These are phyloP conservation scores for Diplotaxis tenuifolia DNA, from an alignment of 345 rosid genomes.

Conservation along the genomic window DNA sequence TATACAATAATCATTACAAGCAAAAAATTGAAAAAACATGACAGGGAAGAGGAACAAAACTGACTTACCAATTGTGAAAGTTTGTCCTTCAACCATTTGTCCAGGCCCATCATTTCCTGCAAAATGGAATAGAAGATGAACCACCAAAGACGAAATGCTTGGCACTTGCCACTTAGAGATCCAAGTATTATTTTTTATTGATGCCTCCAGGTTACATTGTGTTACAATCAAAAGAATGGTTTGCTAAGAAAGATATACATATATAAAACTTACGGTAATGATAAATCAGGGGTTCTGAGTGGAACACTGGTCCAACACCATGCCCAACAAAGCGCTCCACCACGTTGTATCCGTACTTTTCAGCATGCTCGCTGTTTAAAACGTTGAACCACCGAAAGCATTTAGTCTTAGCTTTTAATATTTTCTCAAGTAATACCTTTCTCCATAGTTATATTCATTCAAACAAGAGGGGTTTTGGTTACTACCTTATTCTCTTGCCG, in stretches of 20 bases:
- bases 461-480: background rate
- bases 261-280: slow-evolving; percentile 72
- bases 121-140: slow-evolving; percentile 20
- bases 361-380: slow-evolving; percentile 72
- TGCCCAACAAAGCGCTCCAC: slow-evolving; percentile 90
- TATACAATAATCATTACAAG: background rate
- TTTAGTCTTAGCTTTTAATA: background rate
- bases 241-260: background rate
- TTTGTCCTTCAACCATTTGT: slow-evolving; percentile 76
- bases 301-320: slow-evolving; percentile 75
- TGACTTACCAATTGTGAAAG: slow-evolving; percentile 69
- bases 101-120: slow-evolving; percentile 63
- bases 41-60: background rate
- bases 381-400: background rate
- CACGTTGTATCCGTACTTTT: slow-evolving; percentile 67
- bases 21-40: slow-evolving; percentile 5
- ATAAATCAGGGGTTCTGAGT: slow-evolving; percentile 71
- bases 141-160: slow-evolving; percentile 2
- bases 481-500: slow-evolving; percentile 78
- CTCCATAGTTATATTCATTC: background rate
- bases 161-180: slow-evolving; percentile 1
- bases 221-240: too few species aligned
- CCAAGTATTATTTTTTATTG: background rate
- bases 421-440: background rate
- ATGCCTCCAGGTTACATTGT: too few species aligned